Percentiles rank a stretch among this genome's conserved stretches.
These are phyloP conservation scores for Cucumis hystrix DNA, from an alignment of 306 rosid species.

Conservation along the genomic window DNA sequence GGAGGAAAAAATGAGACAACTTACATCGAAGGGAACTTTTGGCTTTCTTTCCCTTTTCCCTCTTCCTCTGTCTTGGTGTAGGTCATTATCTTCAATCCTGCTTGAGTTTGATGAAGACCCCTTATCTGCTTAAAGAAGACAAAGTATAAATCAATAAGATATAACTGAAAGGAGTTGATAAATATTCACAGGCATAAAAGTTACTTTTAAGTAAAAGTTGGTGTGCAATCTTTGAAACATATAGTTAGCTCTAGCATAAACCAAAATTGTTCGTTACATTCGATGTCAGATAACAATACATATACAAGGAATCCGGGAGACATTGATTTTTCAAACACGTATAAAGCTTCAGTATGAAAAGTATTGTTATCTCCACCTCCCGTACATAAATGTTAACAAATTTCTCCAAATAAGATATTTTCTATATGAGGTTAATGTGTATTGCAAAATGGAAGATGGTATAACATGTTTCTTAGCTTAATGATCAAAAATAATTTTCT, in stretches of 20 bases:
- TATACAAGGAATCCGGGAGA: background rate
- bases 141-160: background rate
- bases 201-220: background rate
- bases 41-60: conserved; percentile 63
- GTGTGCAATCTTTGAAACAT: background rate
- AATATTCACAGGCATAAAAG: background rate
- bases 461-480: background rate
- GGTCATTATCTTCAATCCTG: conserved; percentile 23
- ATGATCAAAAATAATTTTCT: background rate
- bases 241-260: background rate
- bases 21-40: conserved; percentile 63
- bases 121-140: conserved; percentile 37
- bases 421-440: background rate
- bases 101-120: conserved; percentile 41
- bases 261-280: background rate
- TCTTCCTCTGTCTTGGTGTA: conserved; percentile 32
- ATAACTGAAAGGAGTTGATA: background rate
- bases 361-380: background rate
- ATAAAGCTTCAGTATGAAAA: background rate
- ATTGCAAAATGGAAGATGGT: background rate
- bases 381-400: background rate
- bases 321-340: background rate
- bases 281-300: background rate
- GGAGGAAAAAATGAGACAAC: conserved; percentile 11
- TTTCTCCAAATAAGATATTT: background rate